Evolutionary conservation across 768 basidiomycete genomes (phyloP).

Genomic region (Butyriboletus loyo): DNA sequence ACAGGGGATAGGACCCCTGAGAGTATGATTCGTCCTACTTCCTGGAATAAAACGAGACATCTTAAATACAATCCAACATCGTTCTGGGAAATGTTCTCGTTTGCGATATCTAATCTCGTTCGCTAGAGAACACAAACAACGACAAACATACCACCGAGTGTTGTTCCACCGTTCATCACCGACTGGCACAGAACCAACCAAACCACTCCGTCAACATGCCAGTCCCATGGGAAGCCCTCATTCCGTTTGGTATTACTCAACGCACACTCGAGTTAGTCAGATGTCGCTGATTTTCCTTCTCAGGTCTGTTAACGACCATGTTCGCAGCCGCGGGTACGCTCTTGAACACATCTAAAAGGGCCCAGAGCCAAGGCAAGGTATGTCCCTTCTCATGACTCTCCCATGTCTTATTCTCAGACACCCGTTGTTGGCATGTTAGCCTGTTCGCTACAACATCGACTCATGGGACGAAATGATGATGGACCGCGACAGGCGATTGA

Average conservation of each 20-base stretch:
- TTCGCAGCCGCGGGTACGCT: constrained; percentile 91
- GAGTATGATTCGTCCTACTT: not conserved
- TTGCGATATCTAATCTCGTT: not conserved
- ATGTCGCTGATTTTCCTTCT: constrained; percentile 3
- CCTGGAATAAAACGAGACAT: not conserved
- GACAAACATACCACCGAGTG: constrained; percentile 14
- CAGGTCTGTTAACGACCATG: constrained; percentile 82
- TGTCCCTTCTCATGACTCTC: not conserved
- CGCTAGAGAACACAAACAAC: constrained; percentile 11
- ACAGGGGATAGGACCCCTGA: not conserved
- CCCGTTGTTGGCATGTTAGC: constrained; percentile 41
- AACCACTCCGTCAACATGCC: constrained; percentile 60
- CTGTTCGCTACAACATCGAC: constrained; percentile 81
- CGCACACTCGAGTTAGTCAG: too few species aligned
- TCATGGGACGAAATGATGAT: constrained; percentile 97
- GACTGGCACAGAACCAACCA: not conserved
- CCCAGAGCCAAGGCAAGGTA: constrained; percentile 92
- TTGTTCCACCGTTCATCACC: not conserved
- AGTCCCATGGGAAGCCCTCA: constrained; percentile 95
- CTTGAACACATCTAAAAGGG: constrained; percentile 69
- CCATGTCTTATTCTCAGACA: not conserved
- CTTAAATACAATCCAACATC: not conserved
- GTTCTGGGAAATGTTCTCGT: not conserved
- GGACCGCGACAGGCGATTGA: constrained; percentile 82
- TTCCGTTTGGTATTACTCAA: constrained; percentile 74